These are phyloP conservation scores for Yarrowia keelungensis DNA, from an alignment of 805 yeast genomes.

Conservation along the genomic window DNA sequence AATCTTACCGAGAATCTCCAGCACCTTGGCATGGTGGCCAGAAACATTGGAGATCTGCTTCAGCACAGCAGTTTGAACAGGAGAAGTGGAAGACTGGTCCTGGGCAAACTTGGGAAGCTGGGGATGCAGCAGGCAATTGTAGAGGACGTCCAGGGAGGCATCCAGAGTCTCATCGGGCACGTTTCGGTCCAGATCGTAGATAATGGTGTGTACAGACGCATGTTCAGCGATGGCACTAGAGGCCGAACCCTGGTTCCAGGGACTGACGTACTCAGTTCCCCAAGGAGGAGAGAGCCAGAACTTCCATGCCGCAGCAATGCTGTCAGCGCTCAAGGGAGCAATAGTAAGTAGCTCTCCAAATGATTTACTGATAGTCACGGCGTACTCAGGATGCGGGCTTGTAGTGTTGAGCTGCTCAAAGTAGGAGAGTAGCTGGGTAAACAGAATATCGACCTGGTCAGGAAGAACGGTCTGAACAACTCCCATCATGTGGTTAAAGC, in stretches of 20 bases:
- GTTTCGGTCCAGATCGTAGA: constrained; percentile 20
- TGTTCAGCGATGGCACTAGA: constrained; percentile 31
- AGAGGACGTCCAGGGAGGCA: constrained; percentile 28
- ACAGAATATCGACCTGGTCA: constrained; percentile 30
- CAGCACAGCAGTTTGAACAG: constrained; percentile 32
- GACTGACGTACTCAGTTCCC: constrained; percentile 1
- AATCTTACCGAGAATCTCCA: constrained; percentile 30
- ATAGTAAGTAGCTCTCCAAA: constrained; percentile 30
- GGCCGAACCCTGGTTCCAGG: constrained; percentile 24
- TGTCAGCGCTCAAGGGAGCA: background rate
- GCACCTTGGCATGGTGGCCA: constrained; percentile 29
- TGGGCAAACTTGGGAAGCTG: constrained; percentile 12
- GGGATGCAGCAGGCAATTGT: constrained; percentile 29
- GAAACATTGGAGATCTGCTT: constrained; percentile 26
- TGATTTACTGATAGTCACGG: constrained; percentile 14
- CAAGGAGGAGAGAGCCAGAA: constrained; percentile 37
- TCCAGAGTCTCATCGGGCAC: constrained; percentile 17
- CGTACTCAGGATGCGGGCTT: constrained; percentile 27
- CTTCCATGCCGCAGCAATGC: constrained; percentile 27
- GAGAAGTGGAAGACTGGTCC: constrained; percentile 17
- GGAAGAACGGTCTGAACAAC: constrained; percentile 7
- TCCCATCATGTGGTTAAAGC: constrained; percentile 36
- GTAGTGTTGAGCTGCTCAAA: constrained; percentile 19
- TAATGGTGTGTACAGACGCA: constrained; percentile 23
- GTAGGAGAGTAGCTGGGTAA: constrained; percentile 20